phyloP scores from a whole-genome alignment of 2,329 filamentous ascomycete species.

The Calonectria pauciramosa region DNA sequence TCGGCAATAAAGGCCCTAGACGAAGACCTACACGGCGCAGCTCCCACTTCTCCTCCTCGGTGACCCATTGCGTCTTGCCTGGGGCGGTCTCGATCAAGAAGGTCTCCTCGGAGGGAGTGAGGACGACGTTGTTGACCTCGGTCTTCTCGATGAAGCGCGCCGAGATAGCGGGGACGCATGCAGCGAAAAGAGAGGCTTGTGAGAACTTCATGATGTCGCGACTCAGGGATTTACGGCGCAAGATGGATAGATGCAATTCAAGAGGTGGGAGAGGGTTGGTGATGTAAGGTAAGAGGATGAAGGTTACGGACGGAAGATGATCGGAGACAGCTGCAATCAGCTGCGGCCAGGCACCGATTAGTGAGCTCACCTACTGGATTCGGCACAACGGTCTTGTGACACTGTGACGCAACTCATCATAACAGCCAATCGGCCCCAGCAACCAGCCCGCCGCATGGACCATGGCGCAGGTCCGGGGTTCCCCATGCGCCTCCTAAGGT shows the following conservation, averaged over 20 bases:
- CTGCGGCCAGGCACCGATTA: constrained; percentile 19
- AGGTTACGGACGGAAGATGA: constrained; percentile 3
- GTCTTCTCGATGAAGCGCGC: constrained; percentile 69
- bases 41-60: constrained; percentile 95
- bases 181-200: constrained; percentile 65
- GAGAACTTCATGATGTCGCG: constrained; percentile 64
- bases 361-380: background rate
- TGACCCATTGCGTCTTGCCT: constrained; percentile 87
- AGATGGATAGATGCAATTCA: background rate
- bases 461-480: background rate
- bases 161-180: constrained; percentile 67
- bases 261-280: background rate
- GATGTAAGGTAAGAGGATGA: background rate
- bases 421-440: constrained; percentile 3
- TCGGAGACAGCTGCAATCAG: constrained; percentile 14
- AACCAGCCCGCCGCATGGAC: background rate
- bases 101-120: constrained; percentile 53
- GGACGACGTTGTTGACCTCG: constrained; percentile 65
- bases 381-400: constrained; percentile 17
- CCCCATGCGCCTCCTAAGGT: background rate
- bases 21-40: constrained; percentile 78
- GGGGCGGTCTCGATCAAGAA: constrained; percentile 89
- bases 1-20: background rate
- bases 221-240: background rate
- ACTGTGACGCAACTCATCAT: constrained; percentile 14